phyloP scores from a whole-genome alignment of 2,329 filamentous ascomycete genomes.

The Colletotrichum destructivum region DNA sequence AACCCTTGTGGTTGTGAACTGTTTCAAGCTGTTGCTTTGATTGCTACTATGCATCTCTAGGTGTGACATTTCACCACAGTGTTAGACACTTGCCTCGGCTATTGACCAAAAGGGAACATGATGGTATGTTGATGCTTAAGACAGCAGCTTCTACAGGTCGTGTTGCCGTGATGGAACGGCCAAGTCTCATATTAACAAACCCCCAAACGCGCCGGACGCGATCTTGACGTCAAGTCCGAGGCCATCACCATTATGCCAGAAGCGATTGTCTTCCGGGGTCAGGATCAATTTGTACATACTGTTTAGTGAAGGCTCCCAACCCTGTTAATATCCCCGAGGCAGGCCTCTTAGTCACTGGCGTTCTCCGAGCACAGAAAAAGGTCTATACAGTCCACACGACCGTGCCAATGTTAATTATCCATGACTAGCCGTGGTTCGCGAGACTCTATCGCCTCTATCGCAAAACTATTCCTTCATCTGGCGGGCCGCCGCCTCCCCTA shows the following conservation, averaged over 20 bases:
- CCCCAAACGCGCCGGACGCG: background rate
- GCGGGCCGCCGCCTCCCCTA: slow-evolving; percentile 5
- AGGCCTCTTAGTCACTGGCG: too few species aligned
- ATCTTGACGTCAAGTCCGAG: background rate
- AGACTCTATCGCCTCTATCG: too few species aligned
- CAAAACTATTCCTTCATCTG: background rate
- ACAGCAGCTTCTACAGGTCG: too few species aligned
- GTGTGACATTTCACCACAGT: too few species aligned
- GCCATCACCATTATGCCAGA: background rate
- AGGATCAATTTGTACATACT: background rate
- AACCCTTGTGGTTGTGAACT: background rate
- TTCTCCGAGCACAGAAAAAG: too few species aligned
- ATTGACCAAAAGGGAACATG: too few species aligned
- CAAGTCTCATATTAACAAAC: background rate
- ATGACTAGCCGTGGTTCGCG: background rate
- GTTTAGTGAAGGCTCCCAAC: background rate
- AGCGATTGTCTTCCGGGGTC: background rate
- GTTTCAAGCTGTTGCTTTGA: background rate
- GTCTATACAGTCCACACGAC: background rate
- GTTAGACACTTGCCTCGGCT: too few species aligned
- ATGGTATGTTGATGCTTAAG: too few species aligned
- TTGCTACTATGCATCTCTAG: background rate
- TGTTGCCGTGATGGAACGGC: background rate
- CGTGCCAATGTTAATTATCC: too few species aligned
- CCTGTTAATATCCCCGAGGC: background rate